phyloP scores from a whole-genome alignment of 2,329 filamentous ascomycete species.

The Leptoxyphium fumago region DNA sequence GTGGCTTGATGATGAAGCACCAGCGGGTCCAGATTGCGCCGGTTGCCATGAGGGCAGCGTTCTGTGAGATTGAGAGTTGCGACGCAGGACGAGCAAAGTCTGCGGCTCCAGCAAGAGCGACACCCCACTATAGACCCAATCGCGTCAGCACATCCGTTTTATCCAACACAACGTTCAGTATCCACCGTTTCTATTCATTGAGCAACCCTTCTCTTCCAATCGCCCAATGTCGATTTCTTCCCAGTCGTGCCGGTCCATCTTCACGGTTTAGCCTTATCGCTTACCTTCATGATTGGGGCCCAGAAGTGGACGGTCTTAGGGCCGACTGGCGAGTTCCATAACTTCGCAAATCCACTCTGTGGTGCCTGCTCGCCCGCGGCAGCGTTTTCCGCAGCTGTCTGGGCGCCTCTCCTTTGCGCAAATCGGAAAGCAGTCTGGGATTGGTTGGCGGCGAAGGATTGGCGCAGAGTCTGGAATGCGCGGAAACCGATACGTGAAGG shows the following conservation, averaged over 20 bases:
- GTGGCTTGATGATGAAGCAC: slow-evolving; percentile 93
- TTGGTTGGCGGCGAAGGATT: slow-evolving; percentile 31
- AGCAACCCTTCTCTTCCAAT: neutral
- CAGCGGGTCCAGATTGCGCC: slow-evolving; percentile 96
- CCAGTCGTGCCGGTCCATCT: neutral
- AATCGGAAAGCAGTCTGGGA: slow-evolving; percentile 23
- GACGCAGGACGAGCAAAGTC: slow-evolving; percentile 86
- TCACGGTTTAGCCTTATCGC: slow-evolving; percentile 1
- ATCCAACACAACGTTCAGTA: neutral
- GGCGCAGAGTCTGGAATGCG: slow-evolving; percentile 28
- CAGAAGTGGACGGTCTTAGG: slow-evolving; percentile 90
- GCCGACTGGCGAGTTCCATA: slow-evolving; percentile 40
- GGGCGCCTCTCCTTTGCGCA: slow-evolving; percentile 46
- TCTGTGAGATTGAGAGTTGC: slow-evolving; percentile 86
- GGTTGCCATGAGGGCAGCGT: slow-evolving; percentile 75
- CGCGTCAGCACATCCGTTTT: slow-evolving; percentile 1
- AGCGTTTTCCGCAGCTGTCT: slow-evolving; percentile 45
- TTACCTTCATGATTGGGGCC: slow-evolving; percentile 85
- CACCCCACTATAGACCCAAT: slow-evolving; percentile 50
- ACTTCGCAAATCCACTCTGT: slow-evolving; percentile 50
- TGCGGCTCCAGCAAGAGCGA: slow-evolving; percentile 82
- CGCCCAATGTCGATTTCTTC: neutral
- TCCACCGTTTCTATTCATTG: neutral
- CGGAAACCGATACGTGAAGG: slow-evolving; percentile 44
- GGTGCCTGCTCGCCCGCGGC: slow-evolving; percentile 10